phyloP scores from a whole-genome alignment of 108 stramenopile genomes.

The Pseudonitzschia multistriata region DNA sequence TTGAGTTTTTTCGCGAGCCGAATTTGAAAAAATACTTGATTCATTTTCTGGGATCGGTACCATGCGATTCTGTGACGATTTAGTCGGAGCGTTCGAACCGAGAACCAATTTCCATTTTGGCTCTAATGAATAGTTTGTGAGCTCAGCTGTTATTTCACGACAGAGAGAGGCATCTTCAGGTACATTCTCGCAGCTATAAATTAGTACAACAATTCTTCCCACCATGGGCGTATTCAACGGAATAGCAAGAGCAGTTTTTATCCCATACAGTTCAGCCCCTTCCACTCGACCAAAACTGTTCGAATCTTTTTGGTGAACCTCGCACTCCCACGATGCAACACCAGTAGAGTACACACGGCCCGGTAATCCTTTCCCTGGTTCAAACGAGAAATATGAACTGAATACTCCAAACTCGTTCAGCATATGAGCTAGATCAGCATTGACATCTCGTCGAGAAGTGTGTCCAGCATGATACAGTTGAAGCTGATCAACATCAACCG shows the following conservation, averaged over 20 bases:
- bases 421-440: slow-evolving; percentile 21
- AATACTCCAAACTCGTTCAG: slow-evolving; percentile 67
- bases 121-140: slow-evolving; percentile 49
- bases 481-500: slow-evolving; percentile 25
- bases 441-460: slow-evolving; percentile 42
- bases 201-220: slow-evolving; percentile 57
- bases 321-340: slow-evolving; percentile 50
- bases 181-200: slow-evolving; percentile 57
- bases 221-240: slow-evolving; percentile 53
- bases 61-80: not conserved
- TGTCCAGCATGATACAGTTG: slow-evolving; percentile 49
- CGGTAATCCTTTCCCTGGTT: slow-evolving; percentile 64
- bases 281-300: slow-evolving; percentile 61
- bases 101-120: slow-evolving; percentile 74
- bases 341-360: slow-evolving; percentile 64
- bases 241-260: slow-evolving; percentile 69
- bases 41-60: not conserved
- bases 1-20: not conserved
- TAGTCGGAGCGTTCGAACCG: slow-evolving; percentile 27
- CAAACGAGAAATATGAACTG: slow-evolving; percentile 70
- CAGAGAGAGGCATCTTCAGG: slow-evolving; percentile 37
- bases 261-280: slow-evolving; percentile 70
- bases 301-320: slow-evolving; percentile 42
- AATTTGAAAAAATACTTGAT: not conserved
- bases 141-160: slow-evolving; percentile 29